Evolutionary conservation across 2,329 filamentous ascomycete species (phyloP).

Genomic region (Aspergillus calidoustus): DNA sequence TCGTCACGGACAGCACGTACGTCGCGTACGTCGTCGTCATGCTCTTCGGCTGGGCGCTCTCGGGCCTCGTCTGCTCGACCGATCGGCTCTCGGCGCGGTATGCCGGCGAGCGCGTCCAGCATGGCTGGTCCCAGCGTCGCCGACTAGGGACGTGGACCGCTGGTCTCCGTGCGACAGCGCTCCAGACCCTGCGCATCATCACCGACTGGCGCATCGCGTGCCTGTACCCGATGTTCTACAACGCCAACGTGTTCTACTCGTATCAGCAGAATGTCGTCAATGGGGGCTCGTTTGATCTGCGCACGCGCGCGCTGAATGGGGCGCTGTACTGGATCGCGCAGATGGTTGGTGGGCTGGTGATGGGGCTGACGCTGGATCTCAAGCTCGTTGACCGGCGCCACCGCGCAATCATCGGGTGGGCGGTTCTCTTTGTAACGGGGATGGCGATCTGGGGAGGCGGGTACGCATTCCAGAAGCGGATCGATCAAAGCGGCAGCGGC

Average conservation of each 20-base stretch:
- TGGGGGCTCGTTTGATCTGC: slow-evolving; percentile 58
- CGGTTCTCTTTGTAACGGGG: slow-evolving; percentile 52
- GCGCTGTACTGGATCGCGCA: slow-evolving; percentile 62
- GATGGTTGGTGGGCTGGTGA: slow-evolving; percentile 57
- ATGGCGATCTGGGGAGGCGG: slow-evolving; percentile 64
- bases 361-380: slow-evolving; percentile 45
- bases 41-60: neutral
- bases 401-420: slow-evolving; percentile 56
- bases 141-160: too few relatives aligned
- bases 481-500: slow-evolving; percentile 39
- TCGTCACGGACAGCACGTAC: neutral
- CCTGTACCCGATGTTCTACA: slow-evolving; percentile 61
- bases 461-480: slow-evolving; percentile 68
- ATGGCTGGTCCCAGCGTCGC: too few relatives aligned
- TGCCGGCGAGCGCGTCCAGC: neutral
- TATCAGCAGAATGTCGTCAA: slow-evolving; percentile 64
- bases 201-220: slow-evolving; percentile 42
- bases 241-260: slow-evolving; percentile 61
- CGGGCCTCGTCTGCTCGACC: neutral
- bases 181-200: neutral
- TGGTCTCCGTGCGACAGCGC: too few relatives aligned
- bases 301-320: slow-evolving; percentile 59
- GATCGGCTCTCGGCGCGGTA: neutral
- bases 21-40: slow-evolving; percentile 3
- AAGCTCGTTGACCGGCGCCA: slow-evolving; percentile 48